Evolutionary conservation across 2,329 filamentous ascomycete genomes (phyloP), one percentile per base, ranked within the genome.

Genomic region (Amesomyces nigricolor): DNA sequence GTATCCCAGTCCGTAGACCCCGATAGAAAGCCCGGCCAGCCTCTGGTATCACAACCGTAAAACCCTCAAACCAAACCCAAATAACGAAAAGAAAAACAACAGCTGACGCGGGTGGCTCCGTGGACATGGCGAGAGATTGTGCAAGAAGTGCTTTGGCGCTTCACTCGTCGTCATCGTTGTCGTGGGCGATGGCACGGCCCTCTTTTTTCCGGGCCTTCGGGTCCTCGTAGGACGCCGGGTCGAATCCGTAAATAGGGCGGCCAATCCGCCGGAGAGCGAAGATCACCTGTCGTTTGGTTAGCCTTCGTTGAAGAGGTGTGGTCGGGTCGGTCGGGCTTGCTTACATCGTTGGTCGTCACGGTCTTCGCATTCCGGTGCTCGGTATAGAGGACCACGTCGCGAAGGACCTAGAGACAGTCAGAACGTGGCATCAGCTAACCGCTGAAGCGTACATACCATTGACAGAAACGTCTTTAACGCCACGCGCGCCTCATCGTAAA

Each of bases 401-500:
- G 60, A 0, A 87, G 63, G 1, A 86, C 77, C 82, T 85, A 51
- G 3, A 22, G 1, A 14, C 44, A 16, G 47, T 67, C 11, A 66
- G 43, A 11, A 44, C 6, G 5, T 30, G 51, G 26, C 29, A 16
- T 26, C 22, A 26, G 3, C 4, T 6, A 26, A 26, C 2, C 22
- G 22, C 5, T 26, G 22, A 26, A 5, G 22, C 6, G 5, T 26
- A 52, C 71, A 35, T 71, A 85, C 82, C 29, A 61, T 59, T 5
- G 71, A 61, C 0, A 91, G 69, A 0, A 76, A 72, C 0, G 63
- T 58, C 19, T 76, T 80, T 1, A 91, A 51, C 0, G 75, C 80
- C 0, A 4, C 16, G 0, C 88, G 74, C 0, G 77, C 68, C 0
- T 88, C 84, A 0, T 83, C 75, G 63, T 91, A 91, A 2, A 91